Evolutionary conservation across 345 rosid species (phyloP).

Genomic region (Eucalyptus pauciflora): DNA sequence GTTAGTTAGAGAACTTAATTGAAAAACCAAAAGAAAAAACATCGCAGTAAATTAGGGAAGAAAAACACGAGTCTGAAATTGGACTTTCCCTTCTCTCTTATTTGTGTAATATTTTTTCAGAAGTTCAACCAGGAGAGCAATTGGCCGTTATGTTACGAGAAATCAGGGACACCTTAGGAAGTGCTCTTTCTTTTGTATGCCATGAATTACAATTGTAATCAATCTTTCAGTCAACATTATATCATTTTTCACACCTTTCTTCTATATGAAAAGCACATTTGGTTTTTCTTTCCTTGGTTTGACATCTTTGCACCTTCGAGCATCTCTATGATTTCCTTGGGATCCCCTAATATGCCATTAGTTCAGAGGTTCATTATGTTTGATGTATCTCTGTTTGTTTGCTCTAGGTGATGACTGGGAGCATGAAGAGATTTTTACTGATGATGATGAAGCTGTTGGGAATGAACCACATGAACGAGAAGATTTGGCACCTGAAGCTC

Average conservation of each 20-base stretch:
- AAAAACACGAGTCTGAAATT: neutral
- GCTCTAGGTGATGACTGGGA: constrained; percentile 95
- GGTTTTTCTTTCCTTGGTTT: neutral
- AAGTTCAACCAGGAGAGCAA: neutral
- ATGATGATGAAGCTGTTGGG: constrained; percentile 97
- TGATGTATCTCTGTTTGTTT: neutral
- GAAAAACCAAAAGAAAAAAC: neutral
- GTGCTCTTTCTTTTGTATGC: neutral
- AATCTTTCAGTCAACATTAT: neutral
- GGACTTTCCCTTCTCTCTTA: neutral
- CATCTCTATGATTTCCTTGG: neutral
- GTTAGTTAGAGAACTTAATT: neutral
- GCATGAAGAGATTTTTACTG: constrained; percentile 96
- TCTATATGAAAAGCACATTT: neutral
- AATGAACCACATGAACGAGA: constrained; percentile 90
- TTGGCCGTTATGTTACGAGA: neutral
- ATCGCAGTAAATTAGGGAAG: neutral
- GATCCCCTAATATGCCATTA: neutral
- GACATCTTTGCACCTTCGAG: neutral
- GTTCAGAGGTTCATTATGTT: neutral
- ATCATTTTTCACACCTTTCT: neutral
- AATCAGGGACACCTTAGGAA: neutral
- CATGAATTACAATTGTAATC: neutral
- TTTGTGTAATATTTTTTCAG: neutral
- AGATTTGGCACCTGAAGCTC: constrained; percentile 87